Evolutionary conservation across 2,329 filamentous ascomycete genomes (phyloP).

Genomic region (Pseudogymnoascus sp.): DNA sequence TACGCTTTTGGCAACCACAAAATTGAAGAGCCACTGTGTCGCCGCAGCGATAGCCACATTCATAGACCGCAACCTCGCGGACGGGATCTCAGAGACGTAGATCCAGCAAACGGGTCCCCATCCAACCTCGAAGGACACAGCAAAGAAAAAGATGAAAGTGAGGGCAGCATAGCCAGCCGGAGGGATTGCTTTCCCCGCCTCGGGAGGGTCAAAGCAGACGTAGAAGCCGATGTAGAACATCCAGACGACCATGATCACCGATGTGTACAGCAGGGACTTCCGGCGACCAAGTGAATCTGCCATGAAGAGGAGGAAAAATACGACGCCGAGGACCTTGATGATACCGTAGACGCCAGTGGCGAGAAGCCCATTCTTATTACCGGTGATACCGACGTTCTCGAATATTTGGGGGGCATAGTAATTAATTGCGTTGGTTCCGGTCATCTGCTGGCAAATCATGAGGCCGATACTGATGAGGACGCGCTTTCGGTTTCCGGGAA

Average conservation of each 20-base stretch:
- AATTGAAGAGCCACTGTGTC: constrained; percentile 67
- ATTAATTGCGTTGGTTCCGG: constrained; percentile 43
- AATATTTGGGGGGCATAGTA: constrained; percentile 67
- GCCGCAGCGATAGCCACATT: constrained; percentile 61
- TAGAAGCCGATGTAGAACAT: constrained; percentile 65
- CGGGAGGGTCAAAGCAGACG: constrained; percentile 49
- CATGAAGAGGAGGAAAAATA: constrained; percentile 57
- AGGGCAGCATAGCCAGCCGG: constrained; percentile 54
- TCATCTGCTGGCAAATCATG: constrained; percentile 64
- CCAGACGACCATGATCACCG: constrained; percentile 44
- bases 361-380: constrained; percentile 53
- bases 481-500: constrained; percentile 49
- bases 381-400: constrained; percentile 52
- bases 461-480: constrained; percentile 52
- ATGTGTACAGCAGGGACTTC: constrained; percentile 41
- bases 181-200: constrained; percentile 32
- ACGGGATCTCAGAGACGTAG: constrained; percentile 61
- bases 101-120: constrained; percentile 68
- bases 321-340: constrained; percentile 58
- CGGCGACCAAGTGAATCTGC: constrained; percentile 57
- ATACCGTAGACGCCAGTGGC: constrained; percentile 67
- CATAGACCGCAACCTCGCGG: constrained; percentile 52
- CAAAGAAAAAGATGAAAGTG: constrained; percentile 64
- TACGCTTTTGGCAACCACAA: constrained; percentile 49
- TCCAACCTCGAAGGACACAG: constrained; percentile 57